Evolutionary conservation across 805 yeast species (phyloP).

Genomic region (Yamadazyma tumulicola): DNA sequence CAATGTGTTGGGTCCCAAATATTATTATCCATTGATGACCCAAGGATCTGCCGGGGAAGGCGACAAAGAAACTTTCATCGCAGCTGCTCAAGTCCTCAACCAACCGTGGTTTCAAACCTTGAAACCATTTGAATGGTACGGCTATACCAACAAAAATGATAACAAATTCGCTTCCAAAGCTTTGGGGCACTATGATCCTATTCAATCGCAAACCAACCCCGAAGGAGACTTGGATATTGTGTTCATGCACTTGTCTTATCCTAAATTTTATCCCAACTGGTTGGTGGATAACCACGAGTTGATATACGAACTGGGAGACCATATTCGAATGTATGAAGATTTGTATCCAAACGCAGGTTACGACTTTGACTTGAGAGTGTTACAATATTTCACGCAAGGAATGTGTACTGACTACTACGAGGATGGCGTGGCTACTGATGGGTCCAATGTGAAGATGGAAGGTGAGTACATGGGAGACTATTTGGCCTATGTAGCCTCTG

Average conservation of each 20-base stretch:
- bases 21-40: conserved; percentile 63
- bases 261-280: conserved; percentile 40
- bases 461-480: conserved; percentile 33
- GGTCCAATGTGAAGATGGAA: conserved; percentile 12
- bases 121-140: conserved; percentile 42
- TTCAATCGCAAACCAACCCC: conserved; percentile 15
- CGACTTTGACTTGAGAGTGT: conserved; percentile 40
- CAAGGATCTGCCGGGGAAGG: conserved; percentile 80
- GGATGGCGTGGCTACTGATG: conserved; percentile 25
- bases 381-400: conserved; percentile 37
- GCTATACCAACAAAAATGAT: conserved; percentile 24
- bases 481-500: conserved; percentile 23
- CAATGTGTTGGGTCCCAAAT: conserved; percentile 61
- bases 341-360: conserved; percentile 36
- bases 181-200: conserved; percentile 41
- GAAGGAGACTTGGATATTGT: conserved; percentile 19
- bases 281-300: conserved; percentile 34
- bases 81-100: conserved; percentile 56
- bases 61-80: conserved; percentile 72
- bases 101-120: conserved; percentile 51
- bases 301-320: conserved; percentile 29
- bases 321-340: conserved; percentile 38
- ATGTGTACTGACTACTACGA: conserved; percentile 35
- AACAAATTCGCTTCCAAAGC: conserved; percentile 32
- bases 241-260: conserved; percentile 62